Conservation (phyloP, 176 grass and related monocot genomes). For the Tillandsia fasciculata region DNA sequence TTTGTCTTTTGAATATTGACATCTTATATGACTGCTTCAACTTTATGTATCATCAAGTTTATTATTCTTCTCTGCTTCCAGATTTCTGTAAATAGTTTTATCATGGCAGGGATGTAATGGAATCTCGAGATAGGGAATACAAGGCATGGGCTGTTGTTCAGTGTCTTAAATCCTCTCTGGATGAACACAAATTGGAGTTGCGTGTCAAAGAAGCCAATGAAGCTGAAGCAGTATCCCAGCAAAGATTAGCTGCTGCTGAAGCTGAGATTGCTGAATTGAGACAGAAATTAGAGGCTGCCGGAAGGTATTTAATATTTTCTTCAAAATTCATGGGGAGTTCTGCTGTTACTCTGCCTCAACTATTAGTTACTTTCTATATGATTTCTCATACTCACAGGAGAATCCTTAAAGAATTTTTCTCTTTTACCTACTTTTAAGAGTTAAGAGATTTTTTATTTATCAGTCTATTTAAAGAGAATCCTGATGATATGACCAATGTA, state of each 20-base stretch:
- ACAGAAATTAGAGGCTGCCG: constrained; percentile 60
- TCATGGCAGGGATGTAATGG: constrained; percentile 59
- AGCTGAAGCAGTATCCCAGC: constrained; percentile 91
- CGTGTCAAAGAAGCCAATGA: constrained; percentile 91
- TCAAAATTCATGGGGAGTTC: not conserved
- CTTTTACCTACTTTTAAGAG: not conserved
- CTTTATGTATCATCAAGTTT: not conserved
- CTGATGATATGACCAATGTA: constrained; percentile 5
- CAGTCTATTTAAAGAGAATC: constrained; percentile 11
- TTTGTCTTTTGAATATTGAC: not conserved
- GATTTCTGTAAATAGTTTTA: not conserved
- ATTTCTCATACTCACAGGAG: not conserved
- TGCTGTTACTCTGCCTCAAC: not conserved
- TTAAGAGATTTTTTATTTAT: constrained; percentile 1
- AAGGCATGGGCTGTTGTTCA: constrained; percentile 66
- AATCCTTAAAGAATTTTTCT: not conserved
- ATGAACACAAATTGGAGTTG: constrained; percentile 80
- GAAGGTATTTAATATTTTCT: constrained; percentile 40
- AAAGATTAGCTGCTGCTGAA: constrained; percentile 70
- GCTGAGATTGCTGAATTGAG: constrained; percentile 82
- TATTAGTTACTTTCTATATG: not conserved
- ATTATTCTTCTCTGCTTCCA: not conserved
- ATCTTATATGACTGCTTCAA: not conserved
- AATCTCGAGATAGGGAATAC: constrained; percentile 58
- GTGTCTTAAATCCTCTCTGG: constrained; percentile 68